Conservation (phyloP, 495 filamentous ascomycete genomes). For the Cercophora samala region DNA sequence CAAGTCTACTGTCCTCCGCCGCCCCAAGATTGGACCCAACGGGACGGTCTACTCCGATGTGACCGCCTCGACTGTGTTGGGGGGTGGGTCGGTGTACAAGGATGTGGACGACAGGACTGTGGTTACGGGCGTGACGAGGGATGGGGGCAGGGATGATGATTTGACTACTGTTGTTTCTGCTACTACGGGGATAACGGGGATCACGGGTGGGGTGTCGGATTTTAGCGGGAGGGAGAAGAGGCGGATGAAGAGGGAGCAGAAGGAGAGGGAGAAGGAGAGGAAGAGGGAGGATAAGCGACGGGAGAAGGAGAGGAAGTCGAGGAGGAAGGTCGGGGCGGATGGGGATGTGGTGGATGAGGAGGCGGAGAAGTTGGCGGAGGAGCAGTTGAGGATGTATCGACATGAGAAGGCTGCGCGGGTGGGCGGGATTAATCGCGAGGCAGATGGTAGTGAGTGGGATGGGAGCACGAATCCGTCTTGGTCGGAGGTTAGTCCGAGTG, state of each 20-base stretch:
- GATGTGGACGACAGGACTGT: slow-evolving; percentile 55
- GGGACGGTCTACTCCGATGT: slow-evolving; percentile 76
- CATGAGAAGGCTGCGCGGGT: slow-evolving; percentile 80
- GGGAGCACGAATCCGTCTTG: slow-evolving; percentile 53
- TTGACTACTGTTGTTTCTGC: slow-evolving; percentile 37
- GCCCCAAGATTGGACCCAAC: slow-evolving; percentile 72
- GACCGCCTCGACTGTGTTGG: slow-evolving; percentile 74
- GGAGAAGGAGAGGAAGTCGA: slow-evolving; percentile 43
- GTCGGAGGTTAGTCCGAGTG: slow-evolving; percentile 33
- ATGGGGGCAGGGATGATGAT: slow-evolving; percentile 38
- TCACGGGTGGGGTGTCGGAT: slow-evolving; percentile 48
- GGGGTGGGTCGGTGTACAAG: slow-evolving; percentile 71
- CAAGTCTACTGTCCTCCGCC: slow-evolving; percentile 91
- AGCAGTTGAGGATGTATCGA: slow-evolving; percentile 65
- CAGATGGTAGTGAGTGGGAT: slow-evolving; percentile 71
- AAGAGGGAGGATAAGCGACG: slow-evolving; percentile 41
- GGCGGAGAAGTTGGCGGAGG: slow-evolving; percentile 63
- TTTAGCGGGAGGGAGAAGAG: slow-evolving; percentile 45
- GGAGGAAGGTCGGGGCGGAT: slow-evolving; percentile 44
- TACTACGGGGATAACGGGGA: slow-evolving; percentile 45
- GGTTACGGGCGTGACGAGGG: slow-evolving; percentile 19
- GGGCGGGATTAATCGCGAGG: slow-evolving; percentile 75
- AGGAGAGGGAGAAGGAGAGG: slow-evolving; percentile 48
- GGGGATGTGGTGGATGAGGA: slow-evolving; percentile 52
- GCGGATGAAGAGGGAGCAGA: slow-evolving; percentile 49